Evolutionary conservation across 2,329 filamentous ascomycete species (phyloP), one percentile per base, ranked within the genome.

Genomic region (Berkeleyomyces basicola): DNA sequence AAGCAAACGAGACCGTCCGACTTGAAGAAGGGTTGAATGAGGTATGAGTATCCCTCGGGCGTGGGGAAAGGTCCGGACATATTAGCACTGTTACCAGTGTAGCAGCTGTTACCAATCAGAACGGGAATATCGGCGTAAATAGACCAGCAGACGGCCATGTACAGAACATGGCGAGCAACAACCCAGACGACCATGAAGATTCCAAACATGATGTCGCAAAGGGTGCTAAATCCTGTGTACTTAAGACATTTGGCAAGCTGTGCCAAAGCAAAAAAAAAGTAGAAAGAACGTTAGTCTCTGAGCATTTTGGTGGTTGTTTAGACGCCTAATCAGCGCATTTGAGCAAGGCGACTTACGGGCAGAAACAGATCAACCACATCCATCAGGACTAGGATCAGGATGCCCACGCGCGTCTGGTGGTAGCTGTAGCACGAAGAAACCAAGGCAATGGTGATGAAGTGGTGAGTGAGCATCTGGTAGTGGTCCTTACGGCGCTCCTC

Each of bases 401-500:
- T 93, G 62, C 90, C 92, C 37, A 96, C 88, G 57, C 88, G 86
- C 63, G 87, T 95, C 70, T 90, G 85, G 70, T 92, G 85, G 72
- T 95, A 96, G 67, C 84, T 82, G 72, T 97, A 97, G 67, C 87
- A 92, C 40, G 84, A 81, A 63, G 84, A 84, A 67, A 99, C 84
- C 53, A 99, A 82, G 4, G 79, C 77, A 69, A 85, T 88, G 23
- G 93, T 99, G 71, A 97, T 84, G 71, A 96, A 82, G 75, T 99
- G 93, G 73, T 97, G 93, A 16, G 84, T 86, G 68, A 97, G 84
- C 93, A 97, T 97, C 74, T 97, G 92, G 77, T 84, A 87, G 74
- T 96, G 87, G 69, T 99, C 93, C 76, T 97, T 97, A 70, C 93
- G 83, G 67, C 87, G 84, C 74, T 95, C 88, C 74, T 99, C 93